These are phyloP conservation scores for Haplographium delicatum DNA, from an alignment of 495 filamentous ascomycete genomes.

Conservation along the genomic window DNA sequence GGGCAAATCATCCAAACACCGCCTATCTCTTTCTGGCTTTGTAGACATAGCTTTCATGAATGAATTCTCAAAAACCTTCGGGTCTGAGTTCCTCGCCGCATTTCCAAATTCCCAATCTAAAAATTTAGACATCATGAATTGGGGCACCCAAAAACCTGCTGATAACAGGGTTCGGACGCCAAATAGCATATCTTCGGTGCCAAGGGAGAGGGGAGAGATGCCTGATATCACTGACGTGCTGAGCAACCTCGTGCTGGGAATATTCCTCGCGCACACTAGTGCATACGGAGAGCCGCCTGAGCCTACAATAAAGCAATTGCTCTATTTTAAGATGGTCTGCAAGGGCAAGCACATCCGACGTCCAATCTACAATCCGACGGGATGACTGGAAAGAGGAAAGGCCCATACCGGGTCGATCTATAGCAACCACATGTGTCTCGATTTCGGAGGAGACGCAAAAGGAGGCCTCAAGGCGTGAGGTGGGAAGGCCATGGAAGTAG, in stretches of 20 bases:
- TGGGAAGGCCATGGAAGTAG: constrained; percentile 17
- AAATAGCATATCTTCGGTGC: background rate
- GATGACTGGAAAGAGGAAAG: constrained; percentile 5
- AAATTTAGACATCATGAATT: background rate
- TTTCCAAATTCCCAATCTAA: constrained; percentile 5
- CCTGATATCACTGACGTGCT: background rate
- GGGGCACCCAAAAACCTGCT: background rate
- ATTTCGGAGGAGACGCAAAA: background rate
- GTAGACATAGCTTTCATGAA: constrained; percentile 3
- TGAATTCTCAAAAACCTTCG: background rate
- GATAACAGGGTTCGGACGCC: background rate
- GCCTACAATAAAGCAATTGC: background rate
- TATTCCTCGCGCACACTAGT: constrained; percentile 4
- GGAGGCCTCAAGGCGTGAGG: constrained; percentile 10
- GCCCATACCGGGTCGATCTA: constrained; percentile 18
- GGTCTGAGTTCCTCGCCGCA: constrained; percentile 2
- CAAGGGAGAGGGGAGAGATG: background rate
- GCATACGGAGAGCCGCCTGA: constrained; percentile 8
- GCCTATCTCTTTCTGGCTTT: constrained; percentile 2
- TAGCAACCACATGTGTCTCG: background rate
- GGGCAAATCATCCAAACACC: background rate
- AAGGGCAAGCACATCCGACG: constrained; percentile 4
- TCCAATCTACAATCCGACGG: constrained; percentile 12
- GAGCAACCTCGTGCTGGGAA: background rate
- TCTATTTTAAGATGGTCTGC: constrained; percentile 4